These are phyloP conservation scores for Sanghuangporus baumii DNA, from an alignment of 1,284 basidiomycete genomes.

Conservation along the genomic window DNA sequence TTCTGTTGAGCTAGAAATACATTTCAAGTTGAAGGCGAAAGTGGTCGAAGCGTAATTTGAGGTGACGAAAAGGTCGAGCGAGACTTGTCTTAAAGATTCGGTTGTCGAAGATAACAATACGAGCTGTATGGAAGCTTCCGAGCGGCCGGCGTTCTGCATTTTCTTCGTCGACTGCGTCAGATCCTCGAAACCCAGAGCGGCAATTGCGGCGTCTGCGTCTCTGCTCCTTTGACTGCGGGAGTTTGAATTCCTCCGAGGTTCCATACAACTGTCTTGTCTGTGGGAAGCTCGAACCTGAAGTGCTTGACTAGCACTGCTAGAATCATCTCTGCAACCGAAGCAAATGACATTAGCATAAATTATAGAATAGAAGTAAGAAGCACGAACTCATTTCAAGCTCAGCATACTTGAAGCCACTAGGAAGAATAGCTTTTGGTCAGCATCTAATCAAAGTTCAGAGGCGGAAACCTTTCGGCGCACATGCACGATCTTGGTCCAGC, in stretches of 20 bases:
- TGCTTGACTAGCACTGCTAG: constrained; percentile 17
- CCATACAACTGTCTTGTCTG: constrained; percentile 21
- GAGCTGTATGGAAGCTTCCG: background rate
- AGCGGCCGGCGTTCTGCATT: background rate
- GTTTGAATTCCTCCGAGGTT: constrained; percentile 19
- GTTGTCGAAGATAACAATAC: background rate
- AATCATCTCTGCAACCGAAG: constrained; percentile 15
- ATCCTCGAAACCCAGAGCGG: constrained; percentile 14
- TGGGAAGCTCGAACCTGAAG: constrained; percentile 21
- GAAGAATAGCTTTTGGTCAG: background rate
- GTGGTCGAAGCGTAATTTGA: too few species aligned
- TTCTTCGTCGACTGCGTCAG: background rate
- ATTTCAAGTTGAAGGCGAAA: background rate
- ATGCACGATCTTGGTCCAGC: constrained; percentile 31
- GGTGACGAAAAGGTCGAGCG: background rate
- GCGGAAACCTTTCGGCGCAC: constrained; percentile 19
- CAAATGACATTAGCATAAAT: background rate
- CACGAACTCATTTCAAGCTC: constrained; percentile 32
- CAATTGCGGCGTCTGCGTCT: constrained; percentile 11
- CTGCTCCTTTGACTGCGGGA: constrained; percentile 14
- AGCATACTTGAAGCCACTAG: constrained; percentile 31
- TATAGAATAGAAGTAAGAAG: background rate
- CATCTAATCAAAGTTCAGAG: background rate
- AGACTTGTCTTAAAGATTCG: background rate
- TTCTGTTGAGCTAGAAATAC: background rate